phyloP scores from a whole-genome alignment of 1,284 basidiomycete species.

The Fomitopsis palustris region DNA sequence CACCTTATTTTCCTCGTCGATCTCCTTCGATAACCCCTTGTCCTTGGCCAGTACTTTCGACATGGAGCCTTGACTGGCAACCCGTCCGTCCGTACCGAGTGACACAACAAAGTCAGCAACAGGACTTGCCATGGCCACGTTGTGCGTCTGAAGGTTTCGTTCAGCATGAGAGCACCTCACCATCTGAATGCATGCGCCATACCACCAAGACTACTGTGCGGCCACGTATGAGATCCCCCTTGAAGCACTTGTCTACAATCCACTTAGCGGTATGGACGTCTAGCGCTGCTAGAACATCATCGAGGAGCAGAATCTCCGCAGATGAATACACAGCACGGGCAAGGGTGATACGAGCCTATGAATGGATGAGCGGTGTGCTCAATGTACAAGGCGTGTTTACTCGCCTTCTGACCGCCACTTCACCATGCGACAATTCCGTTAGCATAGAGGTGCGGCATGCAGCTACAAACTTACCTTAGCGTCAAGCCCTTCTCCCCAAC shows the following conservation, averaged over 20 bases:
- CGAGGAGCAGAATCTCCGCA: constrained; percentile 61
- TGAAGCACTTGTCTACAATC: constrained; percentile 73
- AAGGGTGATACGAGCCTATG: constrained; percentile 72
- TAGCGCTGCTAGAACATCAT: constrained; percentile 58
- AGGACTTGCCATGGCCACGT: constrained; percentile 54
- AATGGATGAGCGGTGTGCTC: constrained; percentile 57
- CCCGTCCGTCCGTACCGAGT: constrained; percentile 47
- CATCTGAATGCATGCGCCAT: constrained; percentile 20
- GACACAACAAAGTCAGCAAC: constrained; percentile 66
- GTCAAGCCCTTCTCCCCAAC: constrained; percentile 63
- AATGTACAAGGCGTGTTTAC: constrained; percentile 58
- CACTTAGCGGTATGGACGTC: constrained; percentile 68
- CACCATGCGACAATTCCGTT: background rate
- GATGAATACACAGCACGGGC: constrained; percentile 70
- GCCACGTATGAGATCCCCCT: constrained; percentile 61
- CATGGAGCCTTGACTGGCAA: constrained; percentile 44
- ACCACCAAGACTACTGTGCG: constrained; percentile 77
- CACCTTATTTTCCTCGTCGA: constrained; percentile 35
- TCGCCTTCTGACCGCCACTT: constrained; percentile 75
- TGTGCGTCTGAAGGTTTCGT: constrained; percentile 21
- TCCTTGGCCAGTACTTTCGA: constrained; percentile 40
- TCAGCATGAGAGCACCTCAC: too few relatives aligned
- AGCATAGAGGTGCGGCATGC: background rate
- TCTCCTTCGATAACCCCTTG: constrained; percentile 35
- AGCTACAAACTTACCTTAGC: constrained; percentile 35